Conservation (phyloP, 768 basidiomycete genomes). For the Kwoniella bestiolae region DNA sequence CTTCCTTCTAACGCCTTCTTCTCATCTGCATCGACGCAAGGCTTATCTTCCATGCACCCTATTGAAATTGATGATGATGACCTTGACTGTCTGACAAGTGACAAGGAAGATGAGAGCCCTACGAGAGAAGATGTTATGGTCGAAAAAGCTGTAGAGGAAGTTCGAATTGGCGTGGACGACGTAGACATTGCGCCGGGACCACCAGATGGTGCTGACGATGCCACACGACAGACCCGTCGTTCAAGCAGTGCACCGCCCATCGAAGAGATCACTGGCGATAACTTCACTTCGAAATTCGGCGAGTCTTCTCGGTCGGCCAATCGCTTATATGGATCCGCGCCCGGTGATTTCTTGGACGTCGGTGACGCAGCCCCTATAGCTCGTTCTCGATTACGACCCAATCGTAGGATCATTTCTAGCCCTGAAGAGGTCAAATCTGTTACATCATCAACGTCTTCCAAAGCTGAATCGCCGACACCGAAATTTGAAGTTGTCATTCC, state of each 20-base stretch:
- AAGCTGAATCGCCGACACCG: background rate
- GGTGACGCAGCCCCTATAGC: background rate
- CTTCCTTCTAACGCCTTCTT: no score
- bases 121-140: background rate
- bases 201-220: background rate
- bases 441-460: background rate
- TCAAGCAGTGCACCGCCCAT: constrained; percentile 13
- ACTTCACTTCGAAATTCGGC: background rate
- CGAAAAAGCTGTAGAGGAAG: constrained; percentile 9
- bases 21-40: no score
- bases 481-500: constrained; percentile 20
- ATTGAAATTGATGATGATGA: constrained; percentile 22
- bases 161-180: background rate
- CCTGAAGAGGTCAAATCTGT: background rate
- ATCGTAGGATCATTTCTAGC: background rate
- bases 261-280: constrained; percentile 8
- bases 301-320: background rate
- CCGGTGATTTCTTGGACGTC: background rate
- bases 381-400: background rate
- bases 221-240: background rate
- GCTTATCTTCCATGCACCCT: background rate
- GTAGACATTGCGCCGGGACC: constrained; percentile 4
- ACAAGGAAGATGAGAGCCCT: constrained; percentile 9
- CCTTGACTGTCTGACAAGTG: constrained; percentile 15
- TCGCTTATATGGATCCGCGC: background rate